Evolutionary conservation across 139 green algal species (phyloP), one percentile per base, ranked within the genome.

Genomic region (Coelastrella sp.): DNA sequence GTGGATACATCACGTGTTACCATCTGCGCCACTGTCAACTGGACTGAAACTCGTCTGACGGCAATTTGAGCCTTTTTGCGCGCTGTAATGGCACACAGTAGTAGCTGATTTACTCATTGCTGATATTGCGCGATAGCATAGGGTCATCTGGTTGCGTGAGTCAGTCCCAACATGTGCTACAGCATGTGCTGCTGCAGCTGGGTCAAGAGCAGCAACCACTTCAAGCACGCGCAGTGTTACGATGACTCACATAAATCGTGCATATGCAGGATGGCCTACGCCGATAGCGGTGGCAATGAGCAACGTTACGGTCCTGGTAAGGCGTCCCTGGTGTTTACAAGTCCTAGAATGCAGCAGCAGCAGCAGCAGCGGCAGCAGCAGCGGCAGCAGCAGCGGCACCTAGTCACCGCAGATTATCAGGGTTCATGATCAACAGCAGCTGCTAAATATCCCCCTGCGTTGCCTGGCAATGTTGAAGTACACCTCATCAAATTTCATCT

Each of bases 291-390:
- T 96, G 9, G 94, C 93, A 0, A 80, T 96, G 25, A 92, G 81
- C 85, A 96, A 96, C 80, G 85, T 96, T 58, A 96, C 94, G 7
- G 94, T 96, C 57, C 80, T 96, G 75, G 94, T 90, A 12, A 90
- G 85, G 7, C 19, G 19, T 19, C n/a, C n/a, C 6, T 19, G 4
- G 1, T 70, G 63, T 15, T 20, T 1, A 70, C 4, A 5, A 49
- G 1, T 49, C 35, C 35, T 57, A 56, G 24, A 24, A 14, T 27
- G 7, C 15, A 19, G 10, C 61, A 49, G 9, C 84, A 22, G 68
- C 25, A 6, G 15, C 83, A 88, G 25, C 83, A 88, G 66, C 66
- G 80, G 24, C 60, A 76, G 7, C 15, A 19, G 10, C 61, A 49
- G 9, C 84, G 9, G 68, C 25, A 6, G 15, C 83, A 88, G 25